phyloP scores from a whole-genome alignment of 1,139 yeast genomes.

The Yamadazyma dendronema region DNA sequence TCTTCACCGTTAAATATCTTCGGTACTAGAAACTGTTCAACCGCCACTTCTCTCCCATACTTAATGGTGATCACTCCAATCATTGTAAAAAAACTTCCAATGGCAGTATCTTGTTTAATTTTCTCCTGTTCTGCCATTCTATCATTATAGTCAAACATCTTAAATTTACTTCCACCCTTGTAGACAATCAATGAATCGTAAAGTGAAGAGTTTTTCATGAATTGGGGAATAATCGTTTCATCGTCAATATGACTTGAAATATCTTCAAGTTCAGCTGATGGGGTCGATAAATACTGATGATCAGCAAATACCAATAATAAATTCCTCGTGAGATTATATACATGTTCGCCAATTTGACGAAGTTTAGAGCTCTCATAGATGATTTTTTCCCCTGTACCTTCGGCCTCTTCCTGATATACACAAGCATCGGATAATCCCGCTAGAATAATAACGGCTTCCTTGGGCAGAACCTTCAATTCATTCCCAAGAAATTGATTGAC shows the following conservation, averaged over 20 bases:
- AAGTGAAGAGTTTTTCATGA: slow-evolving; percentile 33
- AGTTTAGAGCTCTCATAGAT: slow-evolving; percentile 14
- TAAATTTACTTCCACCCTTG: not conserved
- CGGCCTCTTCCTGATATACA: not conserved
- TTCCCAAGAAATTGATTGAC: slow-evolving; percentile 18
- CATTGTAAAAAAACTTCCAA: slow-evolving; percentile 41
- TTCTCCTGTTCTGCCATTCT: slow-evolving; percentile 10
- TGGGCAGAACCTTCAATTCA: slow-evolving; percentile 20
- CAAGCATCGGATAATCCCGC: slow-evolving; percentile 22
- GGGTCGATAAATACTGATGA: slow-evolving; percentile 26
- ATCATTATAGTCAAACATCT: not conserved
- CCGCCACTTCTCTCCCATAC: slow-evolving; percentile 23
- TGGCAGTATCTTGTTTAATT: slow-evolving; percentile 25
- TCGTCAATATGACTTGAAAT: slow-evolving; percentile 17
- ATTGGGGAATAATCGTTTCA: slow-evolving; percentile 23
- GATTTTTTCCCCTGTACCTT: not conserved
- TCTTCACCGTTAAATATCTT: slow-evolving; percentile 29
- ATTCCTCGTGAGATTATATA: slow-evolving; percentile 12
- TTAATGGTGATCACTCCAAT: slow-evolving; percentile 36
- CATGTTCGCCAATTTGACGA: slow-evolving; percentile 13
- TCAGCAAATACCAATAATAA: slow-evolving; percentile 23
- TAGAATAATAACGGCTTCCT: slow-evolving; percentile 22
- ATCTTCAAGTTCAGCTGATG: slow-evolving; percentile 26
- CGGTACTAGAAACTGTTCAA: slow-evolving; percentile 26
- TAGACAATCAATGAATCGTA: slow-evolving; percentile 21